phyloP scores from a whole-genome alignment of 805 yeast genomes.

The Ogataea saltuana region DNA sequence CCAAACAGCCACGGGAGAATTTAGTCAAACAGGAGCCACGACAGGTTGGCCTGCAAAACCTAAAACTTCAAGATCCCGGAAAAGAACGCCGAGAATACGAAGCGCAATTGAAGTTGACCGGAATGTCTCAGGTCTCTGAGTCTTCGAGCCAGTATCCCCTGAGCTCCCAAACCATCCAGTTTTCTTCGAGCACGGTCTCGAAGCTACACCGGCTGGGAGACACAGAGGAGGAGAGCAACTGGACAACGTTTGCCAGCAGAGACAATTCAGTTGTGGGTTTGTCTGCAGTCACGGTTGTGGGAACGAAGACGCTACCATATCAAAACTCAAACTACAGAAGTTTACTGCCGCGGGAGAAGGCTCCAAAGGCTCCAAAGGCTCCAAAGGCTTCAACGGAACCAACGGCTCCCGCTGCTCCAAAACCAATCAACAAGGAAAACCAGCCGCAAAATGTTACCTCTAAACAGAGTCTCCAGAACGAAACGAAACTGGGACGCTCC shows the following conservation, averaged over 20 bases:
- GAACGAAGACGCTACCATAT: background rate
- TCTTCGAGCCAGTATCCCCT: slow-evolving; percentile 11
- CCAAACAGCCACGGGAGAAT: too few species aligned
- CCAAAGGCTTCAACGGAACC: too few species aligned
- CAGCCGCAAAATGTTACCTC: too few species aligned
- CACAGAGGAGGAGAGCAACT: slow-evolving; percentile 15
- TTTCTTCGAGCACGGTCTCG: slow-evolving; percentile 28
- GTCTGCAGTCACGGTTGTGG: background rate
- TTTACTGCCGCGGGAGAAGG: too few species aligned
- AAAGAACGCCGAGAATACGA: slow-evolving; percentile 24
- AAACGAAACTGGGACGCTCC: background rate
- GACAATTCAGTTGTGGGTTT: slow-evolving; percentile 5
- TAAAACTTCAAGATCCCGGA: slow-evolving; percentile 19
- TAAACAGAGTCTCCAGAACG: background rate
- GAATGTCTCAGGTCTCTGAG: slow-evolving; percentile 26
- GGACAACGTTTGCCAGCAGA: slow-evolving; percentile 13
- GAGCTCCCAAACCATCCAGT: slow-evolving; percentile 17
- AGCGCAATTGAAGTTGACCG: slow-evolving; percentile 17
- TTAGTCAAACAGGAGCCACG: too few species aligned
- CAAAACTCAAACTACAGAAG: too few species aligned
- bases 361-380: too few species aligned
- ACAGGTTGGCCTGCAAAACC: slow-evolving; percentile 14
- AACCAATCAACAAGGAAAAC: too few species aligned
- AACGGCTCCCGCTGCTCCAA: too few species aligned
- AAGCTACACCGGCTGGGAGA: slow-evolving; percentile 12